Base-by-base conservation (phyloP, 495 filamentous ascomycete genomes). In the Penicillium salamii region DNA sequence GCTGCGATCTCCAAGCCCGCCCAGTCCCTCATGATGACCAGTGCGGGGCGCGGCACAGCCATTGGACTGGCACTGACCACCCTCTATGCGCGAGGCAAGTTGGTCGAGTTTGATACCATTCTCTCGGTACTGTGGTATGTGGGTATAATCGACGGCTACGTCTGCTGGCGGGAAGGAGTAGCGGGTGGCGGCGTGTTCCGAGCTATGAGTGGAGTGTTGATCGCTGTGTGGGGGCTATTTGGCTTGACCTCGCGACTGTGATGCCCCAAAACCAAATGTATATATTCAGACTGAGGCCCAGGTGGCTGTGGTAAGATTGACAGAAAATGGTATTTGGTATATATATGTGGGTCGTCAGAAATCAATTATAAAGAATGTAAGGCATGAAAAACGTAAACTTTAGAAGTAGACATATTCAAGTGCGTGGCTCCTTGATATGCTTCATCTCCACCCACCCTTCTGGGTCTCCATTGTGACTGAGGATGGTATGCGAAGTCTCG, bases 161-260 rank as follows among this genome's bases (percentile, higher is more conserved):
- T 72, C 11, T 54, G 53, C 23, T 70, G 68, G 69, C 52, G 43
- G 15, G 64, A 67, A 42, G 66, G 61, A 2, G 57, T 50, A 5
- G 49, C 38, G 14, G 38, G 50, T n/a, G 52, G 60, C 61, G 66
- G 64, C 13, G 21, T 52, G 29, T 68, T 71, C 52, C 53, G 53
- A 20, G 59, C 69, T n/a, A 54, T 50, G n/a, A 51, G 49, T 8
- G 69, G 58, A 34, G 57, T 64, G 15, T 24, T 57, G 12, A 42
- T 65, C 15, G 47, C 53, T 13, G 41, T 53, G 14, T 64, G 54
- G 46, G 67, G 59, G 13, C 41, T 65, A 11, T 48, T 54, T 1
- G 57, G 60, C 9, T 46, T 70, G 49, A 69, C 70, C 7, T 18
- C 37, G 2, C 11, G 37, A 19, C 7, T 40, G 15, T 21, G 19